Percentiles rank a stretch among this genome's conserved stretches.
Conservation (phyloP, 768 basidiomycete species). For the Boletus bicolor region DNA sequence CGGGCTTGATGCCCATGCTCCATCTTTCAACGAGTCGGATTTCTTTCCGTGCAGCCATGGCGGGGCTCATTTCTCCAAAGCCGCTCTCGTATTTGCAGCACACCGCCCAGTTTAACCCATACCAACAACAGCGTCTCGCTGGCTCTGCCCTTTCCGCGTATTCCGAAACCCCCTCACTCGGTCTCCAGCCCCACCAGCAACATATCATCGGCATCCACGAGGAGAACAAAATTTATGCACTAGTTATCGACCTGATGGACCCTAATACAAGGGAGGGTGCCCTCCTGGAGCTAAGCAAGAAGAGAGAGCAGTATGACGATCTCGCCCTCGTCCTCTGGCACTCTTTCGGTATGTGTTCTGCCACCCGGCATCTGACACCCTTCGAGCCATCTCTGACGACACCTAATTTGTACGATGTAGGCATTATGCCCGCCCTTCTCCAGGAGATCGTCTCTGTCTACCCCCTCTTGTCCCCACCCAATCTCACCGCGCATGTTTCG, state of each 20-base stretch:
- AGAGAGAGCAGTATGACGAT: slow-evolving; percentile 98
- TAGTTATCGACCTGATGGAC: slow-evolving; percentile 87
- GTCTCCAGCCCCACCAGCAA: slow-evolving; percentile 52
- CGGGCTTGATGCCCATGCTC: neutral
- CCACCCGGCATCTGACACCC: neutral
- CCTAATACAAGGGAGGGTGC: slow-evolving; percentile 83
- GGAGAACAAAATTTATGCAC: slow-evolving; percentile 81
- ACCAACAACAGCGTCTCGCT: slow-evolving; percentile 44
- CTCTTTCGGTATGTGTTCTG: slow-evolving; percentile 72
- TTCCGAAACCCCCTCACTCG: slow-evolving; percentile 61
- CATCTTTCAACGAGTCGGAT: slow-evolving; percentile 9
- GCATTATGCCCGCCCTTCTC: slow-evolving; percentile 95
- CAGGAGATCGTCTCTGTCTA: slow-evolving; percentile 99
- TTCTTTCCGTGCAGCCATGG: slow-evolving; percentile 38
- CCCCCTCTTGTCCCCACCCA: slow-evolving; percentile 90
- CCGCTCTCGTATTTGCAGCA: slow-evolving; percentile 66
- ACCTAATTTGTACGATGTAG: slow-evolving; percentile 37
- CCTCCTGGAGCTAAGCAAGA: slow-evolving; percentile 94
- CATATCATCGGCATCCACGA: slow-evolving; percentile 54
- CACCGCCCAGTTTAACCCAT: slow-evolving; percentile 55
- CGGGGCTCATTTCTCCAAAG: slow-evolving; percentile 61
- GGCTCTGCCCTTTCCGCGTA: slow-evolving; percentile 39
- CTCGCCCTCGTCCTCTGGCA: slow-evolving; percentile 98
- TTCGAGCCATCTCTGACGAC: neutral
- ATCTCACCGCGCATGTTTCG: slow-evolving; percentile 94